These are phyloP conservation scores for Penicillium concentricum DNA, from an alignment of 2,329 filamentous ascomycete genomes.

Conservation along the genomic window DNA sequence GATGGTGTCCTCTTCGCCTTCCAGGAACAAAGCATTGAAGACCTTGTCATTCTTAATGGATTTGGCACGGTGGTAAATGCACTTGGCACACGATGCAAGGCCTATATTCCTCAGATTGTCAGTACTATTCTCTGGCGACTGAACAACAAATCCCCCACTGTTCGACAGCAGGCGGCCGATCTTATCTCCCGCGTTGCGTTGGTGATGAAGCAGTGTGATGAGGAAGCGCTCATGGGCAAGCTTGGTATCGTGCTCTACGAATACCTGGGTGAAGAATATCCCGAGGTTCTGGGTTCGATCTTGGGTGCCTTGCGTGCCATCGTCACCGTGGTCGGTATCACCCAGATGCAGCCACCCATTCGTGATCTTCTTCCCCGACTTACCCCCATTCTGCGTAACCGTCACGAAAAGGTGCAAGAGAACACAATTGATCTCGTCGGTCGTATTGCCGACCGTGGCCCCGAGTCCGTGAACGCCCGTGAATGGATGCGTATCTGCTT, in stretches of 20 bases:
- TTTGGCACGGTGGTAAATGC: constrained; percentile 98
- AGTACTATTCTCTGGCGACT: constrained; percentile 93
- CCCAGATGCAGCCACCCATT: constrained; percentile 97
- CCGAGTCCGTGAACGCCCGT: constrained; percentile 91
- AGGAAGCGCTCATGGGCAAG: constrained; percentile 94
- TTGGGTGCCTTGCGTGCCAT: constrained; percentile 92
- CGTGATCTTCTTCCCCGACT: constrained; percentile 91
- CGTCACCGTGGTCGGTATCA: constrained; percentile 95
- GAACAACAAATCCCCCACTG: constrained; percentile 97
- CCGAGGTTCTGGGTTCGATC: constrained; percentile 94
- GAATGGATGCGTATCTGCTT: constrained; percentile 99
- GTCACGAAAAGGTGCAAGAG: constrained; percentile 98
- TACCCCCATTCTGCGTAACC: constrained; percentile 96
- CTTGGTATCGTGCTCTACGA: constrained; percentile 94
- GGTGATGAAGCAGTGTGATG: constrained; percentile 98
- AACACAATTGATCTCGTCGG: constrained; percentile 98
- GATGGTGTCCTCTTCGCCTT: constrained; percentile 95
- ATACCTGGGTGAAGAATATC: constrained; percentile 97
- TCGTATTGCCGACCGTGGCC: constrained; percentile 94
- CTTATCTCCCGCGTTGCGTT: constrained; percentile 95
- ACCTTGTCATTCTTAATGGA: constrained; percentile 92
- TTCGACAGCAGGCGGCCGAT: constrained; percentile 94
- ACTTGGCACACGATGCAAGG: constrained; percentile 88
- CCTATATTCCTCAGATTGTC: constrained; percentile 94
- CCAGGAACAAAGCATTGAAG: constrained; percentile 96